Evolutionary conservation across 2,329 filamentous ascomycete species (phyloP).

Genomic region (Aspergillus niger): DNA sequence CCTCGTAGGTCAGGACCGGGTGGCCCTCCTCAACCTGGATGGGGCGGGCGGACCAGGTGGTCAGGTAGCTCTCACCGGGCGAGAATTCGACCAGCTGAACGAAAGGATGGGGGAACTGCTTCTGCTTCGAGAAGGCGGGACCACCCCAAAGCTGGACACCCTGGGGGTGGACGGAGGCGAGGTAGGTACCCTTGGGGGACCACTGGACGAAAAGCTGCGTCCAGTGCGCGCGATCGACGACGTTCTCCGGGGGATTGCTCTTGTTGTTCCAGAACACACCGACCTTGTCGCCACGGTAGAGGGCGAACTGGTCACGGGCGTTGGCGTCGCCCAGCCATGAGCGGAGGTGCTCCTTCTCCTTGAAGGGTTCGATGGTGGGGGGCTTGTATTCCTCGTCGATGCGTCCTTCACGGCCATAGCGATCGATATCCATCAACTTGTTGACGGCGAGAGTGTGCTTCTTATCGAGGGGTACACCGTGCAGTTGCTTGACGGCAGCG

Average conservation of each 20-base stretch:
- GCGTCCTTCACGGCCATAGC: slow-evolving; percentile 89
- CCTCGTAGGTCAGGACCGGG: slow-evolving; percentile 74
- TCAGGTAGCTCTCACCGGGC: slow-evolving; percentile 85
- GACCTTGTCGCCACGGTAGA: slow-evolving; percentile 89
- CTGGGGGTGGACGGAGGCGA: slow-evolving; percentile 92
- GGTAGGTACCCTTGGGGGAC: slow-evolving; percentile 91
- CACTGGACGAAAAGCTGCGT: slow-evolving; percentile 98
- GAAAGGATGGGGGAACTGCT: slow-evolving; percentile 90
- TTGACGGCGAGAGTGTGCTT: slow-evolving; percentile 94
- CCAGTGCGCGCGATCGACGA: slow-evolving; percentile 94
- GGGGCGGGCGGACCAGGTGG: slow-evolving; percentile 94
- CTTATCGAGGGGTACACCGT: slow-evolving; percentile 88
- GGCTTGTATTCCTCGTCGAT: slow-evolving; percentile 87
- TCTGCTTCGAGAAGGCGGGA: slow-evolving; percentile 82
- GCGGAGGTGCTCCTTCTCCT: slow-evolving; percentile 89
- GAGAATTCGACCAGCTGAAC: slow-evolving; percentile 98
- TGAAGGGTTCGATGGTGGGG: slow-evolving; percentile 80
- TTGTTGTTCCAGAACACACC: slow-evolving; percentile 99
- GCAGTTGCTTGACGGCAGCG: slow-evolving; percentile 83
- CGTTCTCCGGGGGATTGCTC: slow-evolving; percentile 80
- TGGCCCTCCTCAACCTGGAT: slow-evolving; percentile 90
- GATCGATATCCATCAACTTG: slow-evolving; percentile 97
- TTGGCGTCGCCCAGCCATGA: slow-evolving; percentile 90
- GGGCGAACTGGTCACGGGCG: slow-evolving; percentile 91
- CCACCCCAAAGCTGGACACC: slow-evolving; percentile 98